Percentiles rank a stretch among this genome's conserved stretches.
phyloP scores from a whole-genome alignment of 768 basidiomycete species.

The Tricholoma flavovirens region DNA sequence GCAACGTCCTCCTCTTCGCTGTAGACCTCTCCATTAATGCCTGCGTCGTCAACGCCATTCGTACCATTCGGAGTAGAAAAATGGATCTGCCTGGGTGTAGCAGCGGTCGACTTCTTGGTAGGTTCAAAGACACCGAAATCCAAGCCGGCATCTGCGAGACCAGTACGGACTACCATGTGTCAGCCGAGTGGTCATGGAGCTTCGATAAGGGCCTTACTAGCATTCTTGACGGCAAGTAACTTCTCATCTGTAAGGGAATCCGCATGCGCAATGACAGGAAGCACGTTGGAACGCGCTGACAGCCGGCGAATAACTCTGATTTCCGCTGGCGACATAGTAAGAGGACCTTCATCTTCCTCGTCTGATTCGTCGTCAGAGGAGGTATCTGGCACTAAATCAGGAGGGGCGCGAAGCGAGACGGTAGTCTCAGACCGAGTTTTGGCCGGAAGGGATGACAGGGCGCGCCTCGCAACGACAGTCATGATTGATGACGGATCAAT shows the following conservation, averaged over 20 bases:
- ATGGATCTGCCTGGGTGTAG: conserved; percentile 28
- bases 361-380: conserved; percentile 45
- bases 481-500: conserved; percentile 72
- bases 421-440: conserved; percentile 66
- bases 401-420: conserved; percentile 45
- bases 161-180: conserved; percentile 45
- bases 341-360: conserved; percentile 40
- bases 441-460: conserved; percentile 40
- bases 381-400: conserved; percentile 51
- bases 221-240: conserved; percentile 62
- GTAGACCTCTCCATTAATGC: conserved; percentile 24
- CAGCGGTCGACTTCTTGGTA: conserved; percentile 22
- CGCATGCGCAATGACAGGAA: conserved; percentile 74
- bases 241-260: conserved; percentile 83
- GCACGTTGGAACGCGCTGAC: conserved; percentile 67
- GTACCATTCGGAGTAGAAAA: conserved; percentile 27
- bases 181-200: conserved; percentile 1
- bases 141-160: conserved; percentile 59
- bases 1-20: conserved; percentile 39
- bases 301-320: conserved; percentile 75
- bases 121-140: conserved; percentile 75
- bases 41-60: conserved; percentile 21
- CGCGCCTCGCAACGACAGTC: conserved; percentile 46
- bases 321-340: conserved; percentile 73
- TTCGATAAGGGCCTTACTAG: conserved; percentile 29